Evolutionary conservation across 2,329 filamentous ascomycete species (phyloP).

Genomic region (Seiridium unicorne): DNA sequence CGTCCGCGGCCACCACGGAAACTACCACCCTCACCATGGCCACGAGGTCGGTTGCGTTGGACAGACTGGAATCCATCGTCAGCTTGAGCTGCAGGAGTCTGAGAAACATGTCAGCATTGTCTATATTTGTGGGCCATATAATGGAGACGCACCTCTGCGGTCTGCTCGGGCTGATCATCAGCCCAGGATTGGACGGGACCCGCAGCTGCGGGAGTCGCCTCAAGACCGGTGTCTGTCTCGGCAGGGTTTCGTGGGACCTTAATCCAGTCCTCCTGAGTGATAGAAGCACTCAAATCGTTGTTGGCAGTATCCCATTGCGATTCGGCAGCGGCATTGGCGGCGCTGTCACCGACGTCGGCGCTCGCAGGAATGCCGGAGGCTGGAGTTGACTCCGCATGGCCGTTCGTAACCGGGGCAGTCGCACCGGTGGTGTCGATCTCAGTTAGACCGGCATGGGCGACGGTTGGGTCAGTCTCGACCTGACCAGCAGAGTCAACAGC

Average conservation of each 20-base stretch:
- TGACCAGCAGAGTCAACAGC: constrained; percentile 23
- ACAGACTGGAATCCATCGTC: constrained; percentile 31
- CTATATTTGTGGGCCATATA: neutral
- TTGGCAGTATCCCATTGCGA: constrained; percentile 59
- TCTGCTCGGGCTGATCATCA: constrained; percentile 68
- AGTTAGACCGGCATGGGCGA: constrained; percentile 64
- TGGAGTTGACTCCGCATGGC: constrained; percentile 36
- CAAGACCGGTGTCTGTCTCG: constrained; percentile 69
- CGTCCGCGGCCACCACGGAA: constrained; percentile 19
- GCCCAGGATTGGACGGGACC: constrained; percentile 71
- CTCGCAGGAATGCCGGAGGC: constrained; percentile 43
- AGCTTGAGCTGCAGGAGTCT: constrained; percentile 21
- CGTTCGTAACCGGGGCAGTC: constrained; percentile 37
- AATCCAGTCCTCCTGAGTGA: constrained; percentile 67
- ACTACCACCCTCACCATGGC: constrained; percentile 25
- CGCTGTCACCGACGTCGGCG: constrained; percentile 48
- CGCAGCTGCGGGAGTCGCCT: constrained; percentile 57
- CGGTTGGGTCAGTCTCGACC: constrained; percentile 60
- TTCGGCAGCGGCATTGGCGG: constrained; percentile 61
- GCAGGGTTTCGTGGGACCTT: constrained; percentile 70
- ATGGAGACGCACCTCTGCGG: constrained; percentile 37
- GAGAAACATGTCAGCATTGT: neutral
- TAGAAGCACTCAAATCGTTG: constrained; percentile 43
- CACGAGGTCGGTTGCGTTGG: constrained; percentile 29
- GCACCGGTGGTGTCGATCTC: constrained; percentile 58